Percentiles rank a stretch among this genome's conserved stretches.
phyloP scores from a whole-genome alignment of 495 filamentous ascomycete species.

The Glarea lozoyensis region DNA sequence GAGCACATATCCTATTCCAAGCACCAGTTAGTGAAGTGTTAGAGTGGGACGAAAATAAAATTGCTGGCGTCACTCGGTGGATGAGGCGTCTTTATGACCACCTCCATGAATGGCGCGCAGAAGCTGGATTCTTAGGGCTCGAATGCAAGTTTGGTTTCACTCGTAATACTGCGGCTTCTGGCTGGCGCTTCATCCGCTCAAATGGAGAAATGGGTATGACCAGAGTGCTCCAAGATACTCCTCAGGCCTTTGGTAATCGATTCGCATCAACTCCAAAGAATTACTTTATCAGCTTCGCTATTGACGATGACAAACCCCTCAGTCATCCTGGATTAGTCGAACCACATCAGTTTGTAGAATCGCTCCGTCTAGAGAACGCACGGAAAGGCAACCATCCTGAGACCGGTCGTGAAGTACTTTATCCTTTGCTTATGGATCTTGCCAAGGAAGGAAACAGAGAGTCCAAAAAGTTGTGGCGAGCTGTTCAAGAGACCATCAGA shows the following conservation, averaged over 20 bases:
- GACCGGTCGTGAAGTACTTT: too few relatives aligned
- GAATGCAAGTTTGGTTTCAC: too few relatives aligned
- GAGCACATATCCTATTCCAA: slow-evolving; percentile 81
- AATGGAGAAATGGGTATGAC: not conserved
- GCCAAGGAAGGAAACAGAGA: slow-evolving; percentile 23
- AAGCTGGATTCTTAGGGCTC: not conserved
- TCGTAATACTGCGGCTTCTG: not conserved
- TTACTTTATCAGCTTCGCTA: too few relatives aligned
- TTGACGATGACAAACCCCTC: too few relatives aligned
- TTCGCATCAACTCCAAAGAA: too few relatives aligned
- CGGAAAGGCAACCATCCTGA: too few relatives aligned
- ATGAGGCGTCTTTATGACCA: slow-evolving; percentile 48
- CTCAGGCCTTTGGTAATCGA: not conserved
- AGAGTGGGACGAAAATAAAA: slow-evolving; percentile 82
- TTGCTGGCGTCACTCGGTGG: slow-evolving; percentile 75
- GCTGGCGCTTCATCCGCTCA: too few relatives aligned
- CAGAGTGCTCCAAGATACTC: too few relatives aligned
- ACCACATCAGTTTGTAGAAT: not conserved
- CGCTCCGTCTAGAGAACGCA: not conserved
- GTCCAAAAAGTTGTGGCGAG: slow-evolving; percentile 50
- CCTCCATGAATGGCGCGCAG: not conserved
- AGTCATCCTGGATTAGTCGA: too few relatives aligned
- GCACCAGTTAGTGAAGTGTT: slow-evolving; percentile 75
- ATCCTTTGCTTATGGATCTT: too few relatives aligned
- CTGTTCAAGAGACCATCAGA: slow-evolving; percentile 54